Base-by-base conservation (phyloP, 1,139 yeast species). In the Sugiyamaella xylanicola region DNA sequence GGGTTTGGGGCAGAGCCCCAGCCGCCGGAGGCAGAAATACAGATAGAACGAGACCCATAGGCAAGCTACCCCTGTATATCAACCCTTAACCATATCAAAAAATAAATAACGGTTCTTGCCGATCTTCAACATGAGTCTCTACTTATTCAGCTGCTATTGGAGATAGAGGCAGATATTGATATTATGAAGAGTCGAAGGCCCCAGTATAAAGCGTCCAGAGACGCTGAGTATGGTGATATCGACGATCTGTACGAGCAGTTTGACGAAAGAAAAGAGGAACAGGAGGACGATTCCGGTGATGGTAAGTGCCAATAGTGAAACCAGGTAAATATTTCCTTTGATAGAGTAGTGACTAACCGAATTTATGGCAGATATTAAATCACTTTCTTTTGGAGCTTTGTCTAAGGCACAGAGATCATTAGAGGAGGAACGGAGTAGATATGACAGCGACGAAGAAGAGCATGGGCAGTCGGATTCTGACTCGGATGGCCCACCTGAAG, bases 361-460 rank as follows among this genome's bases (percentile, higher is more conserved):
- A 8, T 19, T 41, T 17, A 42, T 47, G 48, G 78, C 76, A 57
- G 82, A 75, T 39, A 54, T 77, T 59, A 65, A 72, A 15, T 70
- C 77, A 2, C 65, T 84, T 20, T 82, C 88, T 2, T 84, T 85
- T 72, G 87, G 85, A 1, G 77, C 86, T 2, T 71, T 85, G 53
- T 79, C 79, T 61, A 72, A 74, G 32, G 87, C 88, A 7, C 89
- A 85, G 65, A 72, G 73, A 40, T 73, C 79, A 62, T 55, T 84
- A 44, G 74, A 74, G 41, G 59, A 65, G 41, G 72, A 75, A 37
- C 50, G 58, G 32, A 55, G 50, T 13, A 45, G 54, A 45, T 51
- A 60, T 42, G 52, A 52, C 52, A 56, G 59, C 51, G 59, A 52
- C 37, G 61, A 55, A 37, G 55, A 56, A 22, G 53, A 59, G 47